phyloP scores from a whole-genome alignment of 805 yeast species.

The Jamesozyma piceae region DNA sequence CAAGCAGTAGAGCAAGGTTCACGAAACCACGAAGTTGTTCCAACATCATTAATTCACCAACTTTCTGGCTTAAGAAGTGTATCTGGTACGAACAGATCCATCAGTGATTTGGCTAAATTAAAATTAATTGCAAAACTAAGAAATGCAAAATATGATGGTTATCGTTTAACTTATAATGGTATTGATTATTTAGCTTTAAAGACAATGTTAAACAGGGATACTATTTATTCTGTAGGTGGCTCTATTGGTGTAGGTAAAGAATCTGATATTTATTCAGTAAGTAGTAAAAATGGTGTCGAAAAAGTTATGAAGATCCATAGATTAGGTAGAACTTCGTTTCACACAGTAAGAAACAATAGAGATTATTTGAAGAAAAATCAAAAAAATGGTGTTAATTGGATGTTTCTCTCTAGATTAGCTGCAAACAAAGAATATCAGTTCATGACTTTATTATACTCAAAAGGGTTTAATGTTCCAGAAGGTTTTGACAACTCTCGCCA shows the following conservation, averaged over 20 bases:
- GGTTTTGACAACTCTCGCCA: slow-evolving; percentile 89
- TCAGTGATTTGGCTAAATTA: slow-evolving; percentile 79
- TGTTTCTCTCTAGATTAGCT: slow-evolving; percentile 80
- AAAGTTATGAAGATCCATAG: slow-evolving; percentile 84
- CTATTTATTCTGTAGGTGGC: slow-evolving; percentile 69
- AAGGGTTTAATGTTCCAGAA: slow-evolving; percentile 78
- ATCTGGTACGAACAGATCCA: slow-evolving; percentile 67
- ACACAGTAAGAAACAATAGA: slow-evolving; percentile 85
- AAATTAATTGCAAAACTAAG: slow-evolving; percentile 68
- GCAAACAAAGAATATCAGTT: slow-evolving; percentile 90
- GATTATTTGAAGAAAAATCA: slow-evolving; percentile 66
- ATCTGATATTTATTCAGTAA: slow-evolving; percentile 83
- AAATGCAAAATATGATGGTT: slow-evolving; percentile 94
- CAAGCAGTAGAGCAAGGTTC: slow-evolving; percentile 88
- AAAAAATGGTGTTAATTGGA: slow-evolving; percentile 78
- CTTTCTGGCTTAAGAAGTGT: slow-evolving; percentile 68
- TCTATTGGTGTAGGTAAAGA: slow-evolving; percentile 96
- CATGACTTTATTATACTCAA: slow-evolving; percentile 61
- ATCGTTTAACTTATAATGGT: slow-evolving; percentile 78
- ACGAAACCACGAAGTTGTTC: slow-evolving; percentile 88
- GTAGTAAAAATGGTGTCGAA: slow-evolving; percentile 54
- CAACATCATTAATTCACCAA: slow-evolving; percentile 73
- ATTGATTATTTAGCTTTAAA: slow-evolving; percentile 87
- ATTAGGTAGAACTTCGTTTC: slow-evolving; percentile 87
- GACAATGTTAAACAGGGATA: slow-evolving; percentile 65